phyloP scores from a whole-genome alignment of 495 filamentous ascomycete genomes.

The Penicillium pancosmium region DNA sequence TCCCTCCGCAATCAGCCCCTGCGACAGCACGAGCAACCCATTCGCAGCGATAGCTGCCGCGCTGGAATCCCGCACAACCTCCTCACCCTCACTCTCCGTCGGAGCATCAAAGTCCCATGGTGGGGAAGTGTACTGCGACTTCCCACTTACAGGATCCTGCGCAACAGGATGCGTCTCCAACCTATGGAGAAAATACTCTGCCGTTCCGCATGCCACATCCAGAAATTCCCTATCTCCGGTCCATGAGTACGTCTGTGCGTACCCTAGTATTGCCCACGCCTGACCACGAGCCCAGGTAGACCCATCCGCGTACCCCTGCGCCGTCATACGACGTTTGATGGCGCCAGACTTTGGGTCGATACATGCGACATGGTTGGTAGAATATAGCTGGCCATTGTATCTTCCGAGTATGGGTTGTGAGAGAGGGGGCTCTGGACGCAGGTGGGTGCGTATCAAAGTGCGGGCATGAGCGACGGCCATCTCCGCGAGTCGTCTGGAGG shows the following conservation, averaged over 20 bases:
- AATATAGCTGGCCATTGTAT: conserved; percentile 7
- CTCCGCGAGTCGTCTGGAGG: not conserved
- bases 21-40: conserved; percentile 42
- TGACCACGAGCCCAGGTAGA: conserved; percentile 51
- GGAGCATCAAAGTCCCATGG: conserved; percentile 49
- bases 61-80: conserved; percentile 38
- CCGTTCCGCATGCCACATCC: conserved; percentile 3
- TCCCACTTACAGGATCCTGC: not conserved
- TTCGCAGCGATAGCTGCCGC: conserved; percentile 47
- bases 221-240: conserved; percentile 43
- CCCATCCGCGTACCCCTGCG: conserved; percentile 42
- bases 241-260: conserved; percentile 46
- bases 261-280: conserved; percentile 50
- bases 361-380: conserved; percentile 45
- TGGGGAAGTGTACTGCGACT: conserved; percentile 26
- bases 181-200: conserved; percentile 12
- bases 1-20: conserved; percentile 19
- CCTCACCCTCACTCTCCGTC: conserved; percentile 10
- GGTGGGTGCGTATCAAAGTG: not conserved
- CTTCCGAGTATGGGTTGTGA: not conserved
- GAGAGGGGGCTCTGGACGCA: not conserved
- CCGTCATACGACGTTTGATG: conserved; percentile 38
- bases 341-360: conserved; percentile 35
- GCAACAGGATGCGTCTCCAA: conserved; percentile 10
- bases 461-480: not conserved